Base-by-base conservation (phyloP, 306 rosid species). In the Ceratonia siliqua region DNA sequence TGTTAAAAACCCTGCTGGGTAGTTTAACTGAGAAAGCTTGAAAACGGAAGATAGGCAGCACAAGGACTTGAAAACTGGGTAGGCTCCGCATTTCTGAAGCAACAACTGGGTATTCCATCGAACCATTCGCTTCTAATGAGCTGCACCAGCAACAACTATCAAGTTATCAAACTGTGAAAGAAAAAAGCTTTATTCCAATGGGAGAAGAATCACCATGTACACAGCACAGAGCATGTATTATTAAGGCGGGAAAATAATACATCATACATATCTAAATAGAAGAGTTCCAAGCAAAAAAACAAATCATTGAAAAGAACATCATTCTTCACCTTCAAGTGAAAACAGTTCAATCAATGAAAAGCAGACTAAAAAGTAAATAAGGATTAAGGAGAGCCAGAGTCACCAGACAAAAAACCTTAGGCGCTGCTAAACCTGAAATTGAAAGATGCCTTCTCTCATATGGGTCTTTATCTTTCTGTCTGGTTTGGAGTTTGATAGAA, bases 31-130 rank as follows among this genome's bases (percentile, higher is more conserved):
- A 50, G 63, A 72, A 78, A 12, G 25, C 10, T 43, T 61, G 62
- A 74, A 35, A 49, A 33, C 62, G 62, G 62, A 41, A 48, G 25
- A 35, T 46, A 58, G 70, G 78, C 49, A 46, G 24, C 24, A 46
- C 15, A 56, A 41, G 45, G 22, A 45, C 13, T 17, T 43, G 78
- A 30, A n/a, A 35, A 59, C 18, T 6, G 28, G 63, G 76, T 48
- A n/a, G 17, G 57, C 61, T 52, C 9, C 24, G 58, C 28, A 62
- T 61, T 30, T 4, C 48, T 25, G 80, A 75, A 54, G 73, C 20
- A 64, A 32, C 74, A 46, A n/a, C n/a, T 24, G 52, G 13, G 48
- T 33, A 17, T 59, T 69, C 76, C 81, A 77, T 77, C 54, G 57
- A 68, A 63, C n/a, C 57, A n/a, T 39, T 24, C 22, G 2, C n/a